Conservation (phyloP, 2,329 filamentous ascomycete genomes). For the Pseudogymnoascus sp. region DNA sequence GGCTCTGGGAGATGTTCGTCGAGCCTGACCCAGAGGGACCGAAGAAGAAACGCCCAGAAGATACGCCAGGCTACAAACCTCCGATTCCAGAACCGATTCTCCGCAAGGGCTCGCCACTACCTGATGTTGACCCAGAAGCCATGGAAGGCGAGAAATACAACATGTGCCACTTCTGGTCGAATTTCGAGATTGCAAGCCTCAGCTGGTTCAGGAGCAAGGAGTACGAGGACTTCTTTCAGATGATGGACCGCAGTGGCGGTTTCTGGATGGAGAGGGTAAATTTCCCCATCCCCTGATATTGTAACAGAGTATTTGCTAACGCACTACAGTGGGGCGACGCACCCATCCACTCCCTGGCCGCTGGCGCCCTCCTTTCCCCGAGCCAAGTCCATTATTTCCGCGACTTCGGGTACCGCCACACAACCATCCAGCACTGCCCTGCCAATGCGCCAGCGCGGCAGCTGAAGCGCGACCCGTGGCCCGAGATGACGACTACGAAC, state of each 20-base stretch:
- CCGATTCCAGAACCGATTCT: slow-evolving; percentile 74
- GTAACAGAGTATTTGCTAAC: slow-evolving; percentile 18
- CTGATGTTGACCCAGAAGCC: slow-evolving; percentile 77
- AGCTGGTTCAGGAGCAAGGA: slow-evolving; percentile 96
- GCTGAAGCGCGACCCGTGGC: slow-evolving; percentile 67
- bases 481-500: slow-evolving; percentile 73
- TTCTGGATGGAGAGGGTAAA: slow-evolving; percentile 98
- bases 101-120: slow-evolving; percentile 63
- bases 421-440: slow-evolving; percentile 96
- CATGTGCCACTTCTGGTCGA: slow-evolving; percentile 99
- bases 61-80: slow-evolving; percentile 58
- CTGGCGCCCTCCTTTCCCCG: slow-evolving; percentile 73
- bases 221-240: slow-evolving; percentile 96
- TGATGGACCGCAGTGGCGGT: slow-evolving; percentile 96
- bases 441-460: slow-evolving; percentile 89
- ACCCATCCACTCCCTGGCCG: slow-evolving; percentile 93
- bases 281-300: slow-evolving; percentile 16
- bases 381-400: slow-evolving; percentile 97
- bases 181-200: slow-evolving; percentile 93
- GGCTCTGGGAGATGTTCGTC: slow-evolving; percentile 97
- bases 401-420: slow-evolving; percentile 96
- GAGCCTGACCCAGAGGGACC: slow-evolving; percentile 61
- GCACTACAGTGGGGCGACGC: slow-evolving; percentile 83
- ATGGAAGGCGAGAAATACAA: slow-evolving; percentile 99
- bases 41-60: slow-evolving; percentile 47